Evolutionary conservation across 202 grass and related monocot genomes (phyloP).

Genomic region (Hordeum pubiflorum): DNA sequence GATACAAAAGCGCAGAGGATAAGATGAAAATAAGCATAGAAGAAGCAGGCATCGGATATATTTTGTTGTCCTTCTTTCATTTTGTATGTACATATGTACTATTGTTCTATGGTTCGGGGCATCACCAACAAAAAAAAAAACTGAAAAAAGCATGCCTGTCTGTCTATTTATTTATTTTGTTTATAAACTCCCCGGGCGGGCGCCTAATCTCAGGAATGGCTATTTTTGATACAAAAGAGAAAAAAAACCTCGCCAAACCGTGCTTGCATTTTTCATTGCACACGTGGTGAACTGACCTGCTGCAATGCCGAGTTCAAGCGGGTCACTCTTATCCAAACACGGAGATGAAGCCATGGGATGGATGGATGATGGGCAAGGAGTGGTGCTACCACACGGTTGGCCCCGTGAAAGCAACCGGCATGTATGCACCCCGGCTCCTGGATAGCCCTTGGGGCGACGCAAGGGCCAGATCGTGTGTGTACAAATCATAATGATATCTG

Average conservation of each 20-base stretch:
- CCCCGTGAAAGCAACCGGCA: slow-evolving; percentile 33
- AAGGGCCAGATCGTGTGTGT: slow-evolving; percentile 6
- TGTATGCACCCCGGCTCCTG: background rate
- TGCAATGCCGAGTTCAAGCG: too few species aligned
- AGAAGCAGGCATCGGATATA: too few species aligned
- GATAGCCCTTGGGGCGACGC: slow-evolving; percentile 16
- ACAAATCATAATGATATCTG: slow-evolving; percentile 8
- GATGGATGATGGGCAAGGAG: background rate
- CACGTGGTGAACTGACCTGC: too few species aligned
- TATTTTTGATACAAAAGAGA: background rate
- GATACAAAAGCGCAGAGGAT: too few species aligned
- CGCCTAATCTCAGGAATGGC: background rate
- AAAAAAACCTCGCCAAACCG: too few species aligned
- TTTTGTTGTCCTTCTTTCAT: too few species aligned
- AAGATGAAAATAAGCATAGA: too few species aligned
- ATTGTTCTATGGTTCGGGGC: too few species aligned
- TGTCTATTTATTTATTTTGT: background rate
- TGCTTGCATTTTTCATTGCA: too few species aligned
- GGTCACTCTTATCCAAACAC: background rate
- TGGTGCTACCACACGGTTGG: slow-evolving; percentile 22
- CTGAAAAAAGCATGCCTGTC: background rate
- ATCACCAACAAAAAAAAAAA: too few species aligned
- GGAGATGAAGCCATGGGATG: slow-evolving; percentile 10
- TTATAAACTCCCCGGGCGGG: background rate
- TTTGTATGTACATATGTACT: too few species aligned